A percentile compares a stretch with the other conserved stretches of the same genome.
phyloP scores from a whole-genome alignment of 176 grass and related monocot species.

The Aegilops speltoides region DNA sequence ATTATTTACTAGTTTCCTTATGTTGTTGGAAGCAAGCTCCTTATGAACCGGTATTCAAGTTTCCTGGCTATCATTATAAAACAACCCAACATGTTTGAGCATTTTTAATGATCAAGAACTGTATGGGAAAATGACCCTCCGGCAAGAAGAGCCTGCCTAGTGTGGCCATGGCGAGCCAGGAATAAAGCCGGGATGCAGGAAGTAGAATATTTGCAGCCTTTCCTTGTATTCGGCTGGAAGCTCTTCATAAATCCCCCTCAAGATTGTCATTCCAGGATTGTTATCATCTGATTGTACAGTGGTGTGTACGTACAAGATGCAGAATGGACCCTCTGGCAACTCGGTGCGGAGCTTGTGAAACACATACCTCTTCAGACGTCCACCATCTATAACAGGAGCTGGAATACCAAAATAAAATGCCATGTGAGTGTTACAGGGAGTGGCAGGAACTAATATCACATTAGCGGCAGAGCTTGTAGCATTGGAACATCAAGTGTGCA shows the following conservation, averaged over 20 bases:
- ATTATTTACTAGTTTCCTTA: not conserved
- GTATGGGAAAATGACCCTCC: slow-evolving; percentile 54
- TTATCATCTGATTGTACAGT: slow-evolving; percentile 83
- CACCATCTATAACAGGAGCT: slow-evolving; percentile 69
- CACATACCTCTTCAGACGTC: slow-evolving; percentile 82
- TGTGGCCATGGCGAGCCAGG: slow-evolving; percentile 76
- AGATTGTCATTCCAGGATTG: slow-evolving; percentile 87
- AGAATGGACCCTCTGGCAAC: slow-evolving; percentile 69
- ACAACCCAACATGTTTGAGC: not conserved
- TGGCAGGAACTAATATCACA: not conserved
- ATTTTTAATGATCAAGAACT: not conserved
- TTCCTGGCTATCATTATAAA: not conserved
- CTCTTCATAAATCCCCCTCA: slow-evolving; percentile 88
- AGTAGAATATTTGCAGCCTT: slow-evolving; percentile 76
- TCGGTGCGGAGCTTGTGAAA: slow-evolving; percentile 62
- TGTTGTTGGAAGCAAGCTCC: not conserved
- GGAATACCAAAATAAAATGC: slow-evolving; percentile 34
- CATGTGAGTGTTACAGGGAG: not conserved
- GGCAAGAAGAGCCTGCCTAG: slow-evolving; percentile 79
- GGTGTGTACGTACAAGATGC: slow-evolving; percentile 89
- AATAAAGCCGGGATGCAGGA: slow-evolving; percentile 78
- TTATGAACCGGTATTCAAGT: not conserved
- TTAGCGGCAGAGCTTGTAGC: not conserved
- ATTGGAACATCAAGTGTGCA: not conserved
- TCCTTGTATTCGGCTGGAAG: slow-evolving; percentile 24